Percentiles rank a stretch among this genome's conserved stretches.
phyloP scores from a whole-genome alignment of 2,329 filamentous ascomycete genomes.

The Didymella lethalis region DNA sequence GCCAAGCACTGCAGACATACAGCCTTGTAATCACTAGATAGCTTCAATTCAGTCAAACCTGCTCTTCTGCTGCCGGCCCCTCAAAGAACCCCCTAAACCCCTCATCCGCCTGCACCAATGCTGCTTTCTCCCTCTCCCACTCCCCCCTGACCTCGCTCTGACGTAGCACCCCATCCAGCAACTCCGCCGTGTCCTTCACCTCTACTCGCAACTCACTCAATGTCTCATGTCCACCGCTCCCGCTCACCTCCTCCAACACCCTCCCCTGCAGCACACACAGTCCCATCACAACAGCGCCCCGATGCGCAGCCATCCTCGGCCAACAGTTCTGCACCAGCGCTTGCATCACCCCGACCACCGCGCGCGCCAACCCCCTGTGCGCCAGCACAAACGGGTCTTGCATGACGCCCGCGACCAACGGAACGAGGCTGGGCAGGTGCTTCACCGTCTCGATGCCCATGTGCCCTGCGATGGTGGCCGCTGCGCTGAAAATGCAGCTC shows the following conservation, averaged over 20 bases:
- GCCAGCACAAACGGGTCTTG: conserved; percentile 72
- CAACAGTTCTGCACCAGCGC: conserved; percentile 70
- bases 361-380: conserved; percentile 62
- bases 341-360: conserved; percentile 63
- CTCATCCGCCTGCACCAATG: conserved; percentile 15
- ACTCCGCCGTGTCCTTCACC: conserved; percentile 37
- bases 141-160: conserved; percentile 21
- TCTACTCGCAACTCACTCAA: conserved; percentile 3
- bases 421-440: conserved; percentile 74
- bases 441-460: conserved; percentile 71
- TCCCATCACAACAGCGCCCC: conserved; percentile 69
- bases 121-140: conserved; percentile 31
- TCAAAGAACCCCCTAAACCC: conserved; percentile 25
- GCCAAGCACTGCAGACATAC: neutral
- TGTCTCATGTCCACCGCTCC: conserved; percentile 27
- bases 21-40: conserved; percentile 7
- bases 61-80: neutral
- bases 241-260: conserved; percentile 24
- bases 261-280: conserved; percentile 54
- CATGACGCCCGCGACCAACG: conserved; percentile 70
- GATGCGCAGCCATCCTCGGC: conserved; percentile 71
- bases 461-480: conserved; percentile 57
- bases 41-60: conserved; percentile 4
- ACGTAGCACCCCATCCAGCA: conserved; percentile 37
- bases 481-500: conserved; percentile 63